Evolutionary conservation across 2,329 filamentous ascomycete species (phyloP), one percentile per base, ranked within the genome.

Genomic region (Paracamarosporium sp.): DNA sequence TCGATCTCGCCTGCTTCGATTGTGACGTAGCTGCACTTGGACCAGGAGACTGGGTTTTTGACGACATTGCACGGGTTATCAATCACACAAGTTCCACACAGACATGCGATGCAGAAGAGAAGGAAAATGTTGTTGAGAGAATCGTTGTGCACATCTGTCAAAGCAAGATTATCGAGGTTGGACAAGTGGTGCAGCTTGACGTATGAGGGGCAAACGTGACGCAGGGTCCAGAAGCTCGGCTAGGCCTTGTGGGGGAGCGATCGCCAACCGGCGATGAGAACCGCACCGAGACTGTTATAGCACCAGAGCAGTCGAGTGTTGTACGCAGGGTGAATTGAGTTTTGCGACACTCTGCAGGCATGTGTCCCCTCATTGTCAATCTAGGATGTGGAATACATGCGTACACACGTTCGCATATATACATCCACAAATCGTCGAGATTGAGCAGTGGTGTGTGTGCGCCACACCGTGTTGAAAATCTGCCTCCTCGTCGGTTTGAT

Each of bases 171-270:
- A 55, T 73, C 53, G 57, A 68, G 61, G 67, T 73, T 63, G 68
- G 63, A 67, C 65, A 48, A 58, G 51, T 63, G 61, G 50, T 59
- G 57, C 53, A 53, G 44, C 56, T 68, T 76, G 73, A 75, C 72
- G 72, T 75, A 75, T 68, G 66, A 71, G 69, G 69, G n/a, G n/a
- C n/a, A n/a, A n/a, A n/a, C n/a, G 65, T 63, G 63, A 20, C 56
- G 51, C 57, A 56, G 57, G 58, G 58, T 55, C 40, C 56, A 44
- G n/a, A n/a, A n/a, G 57, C 50, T 51, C 63, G 61, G 50, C 57
- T 50, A 27, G 47, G 27, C 43, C 38, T 27, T 31, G 46, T 20
- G 33, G 47, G 51, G 60, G 50, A 62, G 53, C 43, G 66, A 65
- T 66, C 61, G 45, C 60, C 66, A 62, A 60, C 47, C 61, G 58